Evolutionary conservation across 768 basidiomycete genomes (phyloP), one percentile per base, ranked within the genome.

Genomic region (Termitomyces sp.): DNA sequence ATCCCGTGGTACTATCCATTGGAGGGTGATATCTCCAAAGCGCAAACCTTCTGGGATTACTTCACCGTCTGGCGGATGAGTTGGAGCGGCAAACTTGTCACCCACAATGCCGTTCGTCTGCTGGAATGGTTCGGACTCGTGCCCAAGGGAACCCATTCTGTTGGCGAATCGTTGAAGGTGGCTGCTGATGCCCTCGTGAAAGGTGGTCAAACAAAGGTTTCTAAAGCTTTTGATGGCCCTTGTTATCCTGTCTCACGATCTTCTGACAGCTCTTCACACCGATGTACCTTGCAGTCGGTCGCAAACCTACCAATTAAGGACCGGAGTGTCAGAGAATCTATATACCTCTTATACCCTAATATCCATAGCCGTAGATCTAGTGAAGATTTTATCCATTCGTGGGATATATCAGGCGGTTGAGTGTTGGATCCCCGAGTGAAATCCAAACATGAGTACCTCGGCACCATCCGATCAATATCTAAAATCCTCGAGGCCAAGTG

Each of bases 1-100:
- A 73, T 92, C 38, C 84, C 87, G 0, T 99, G 97, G 97, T 99
- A 95, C 73, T 98, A 98, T 72, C 94, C 95, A 0, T 80, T 98
- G 28, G 94, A 97, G 71, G 96, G 97, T 60, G 92, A 99, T 70
- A 78, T 97, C 60, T 66, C 73, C 60, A 97, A 98, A 73, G 89
- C 93, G 2, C 96, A 99, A 76, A 98, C 95, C 1, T 67, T 84
- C 37, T 97, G 93, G 91, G 97, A 98, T 69, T 85, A 85, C 61
- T 75, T 94, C 62, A 90, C 87, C 10, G 88, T 91, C 37, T 92
- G 88, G 87, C 80, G 95, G 53, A 96, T 90, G 78, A 93, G 90
- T 71, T 86, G 82, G 81, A 85, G 87, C 59, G 97, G 97, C 23
- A 82, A 82, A 67, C 69, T 93, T 43, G 79, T 97, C 52, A 94